Base-by-base conservation (phyloP, 352 stramenopile genomes). In the Peronospora tabacina region DNA sequence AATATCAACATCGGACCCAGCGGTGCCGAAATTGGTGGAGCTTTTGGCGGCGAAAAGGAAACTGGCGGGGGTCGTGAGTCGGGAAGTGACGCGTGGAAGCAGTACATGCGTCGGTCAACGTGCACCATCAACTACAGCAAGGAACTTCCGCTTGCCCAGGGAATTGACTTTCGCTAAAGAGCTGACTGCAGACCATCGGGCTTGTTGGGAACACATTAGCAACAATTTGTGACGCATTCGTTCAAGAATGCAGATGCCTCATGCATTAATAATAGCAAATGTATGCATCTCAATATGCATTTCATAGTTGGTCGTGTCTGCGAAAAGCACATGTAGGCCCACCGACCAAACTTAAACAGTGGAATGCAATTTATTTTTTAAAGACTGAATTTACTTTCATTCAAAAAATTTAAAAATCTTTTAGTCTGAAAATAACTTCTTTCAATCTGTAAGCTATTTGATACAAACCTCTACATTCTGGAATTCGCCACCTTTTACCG, bases 41-140 rank as follows among this genome's bases (percentile, higher is more conserved):
- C 89, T 12, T 97, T 97, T 46, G 89, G 89, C 12, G 89, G 89
- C 16, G 86, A 97, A 52, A 97, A 97, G 70, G 85, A 95, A 49
- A 97, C 89, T 28, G 89, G 89, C 15, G 85, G 87, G 8, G 89
- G 89, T 40, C 82, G 89, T 41, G 89, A 97, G 55, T 95, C 80
- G 17, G 89, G 89, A 44, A 95, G 80, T 48, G 89, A 97, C 44
- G 67, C 85, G 11, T 97, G 89, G 89, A 97, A 97, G 75, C 82
- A 94, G 66, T 97, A 97, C 83, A 96, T 96, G 85, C 85, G 89
- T 26, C 84, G 89, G n/a, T 94, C 79, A 15, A 97, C 89, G 44
- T 96, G 85, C 70, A 96, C 89, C 29, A 82, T 97, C 62, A 97
- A 97, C 71, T 82, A 96, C 67, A 93, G 86, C 64, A 91, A 96